Evolutionary conservation across 768 basidiomycete genomes (phyloP), one percentile per base, ranked within the genome.

Genomic region (Myochromella boudieri): DNA sequence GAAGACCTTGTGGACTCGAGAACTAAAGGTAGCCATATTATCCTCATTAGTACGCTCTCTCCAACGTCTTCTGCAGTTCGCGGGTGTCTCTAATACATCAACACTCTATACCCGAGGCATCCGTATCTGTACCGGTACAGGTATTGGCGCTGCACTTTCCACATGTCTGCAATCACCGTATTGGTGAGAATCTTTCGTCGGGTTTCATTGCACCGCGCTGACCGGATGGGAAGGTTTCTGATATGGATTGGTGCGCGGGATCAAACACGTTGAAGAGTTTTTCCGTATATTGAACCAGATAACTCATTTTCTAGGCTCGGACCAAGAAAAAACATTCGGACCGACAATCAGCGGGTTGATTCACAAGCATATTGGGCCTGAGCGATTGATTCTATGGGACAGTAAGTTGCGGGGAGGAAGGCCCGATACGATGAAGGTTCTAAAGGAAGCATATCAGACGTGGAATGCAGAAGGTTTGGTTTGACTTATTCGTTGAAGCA

Each of bases 71-170:
- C 17, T 15, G 18, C 2, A 88, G 85, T 78, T 87, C 58, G 86
- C 87, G 7, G 87, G 85, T 53, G 84, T 89, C 27, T 87, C 86
- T 22, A 87, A 91, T 62, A 87, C 87, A 1, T 89, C 87, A 3
- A 80, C 76, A 3, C 67, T 91, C n/a, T 91, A 90, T 68, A 84
- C 75, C 53, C 81, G 85, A 44, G 87, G 87, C 15, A 85, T 91
- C 56, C 83, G 88, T 51, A 78, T 91, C 37, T 90, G 87, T 65
- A 91, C 87, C 0, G 87, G 87, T 28, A 89, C 87, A 9, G 88
- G 87, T 49, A 81, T 91, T 52, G 88, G 87, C 20, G 84, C 87
- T 31, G 86, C 85, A 3, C 76, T 91, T 31, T 82, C 87, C 15
- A 90, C 87, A 15, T 84, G 85, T 58, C 70, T 88, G n/a, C 85